phyloP scores from a whole-genome alignment of 2,329 filamentous ascomycete species.

The Fusarium mexicanum region DNA sequence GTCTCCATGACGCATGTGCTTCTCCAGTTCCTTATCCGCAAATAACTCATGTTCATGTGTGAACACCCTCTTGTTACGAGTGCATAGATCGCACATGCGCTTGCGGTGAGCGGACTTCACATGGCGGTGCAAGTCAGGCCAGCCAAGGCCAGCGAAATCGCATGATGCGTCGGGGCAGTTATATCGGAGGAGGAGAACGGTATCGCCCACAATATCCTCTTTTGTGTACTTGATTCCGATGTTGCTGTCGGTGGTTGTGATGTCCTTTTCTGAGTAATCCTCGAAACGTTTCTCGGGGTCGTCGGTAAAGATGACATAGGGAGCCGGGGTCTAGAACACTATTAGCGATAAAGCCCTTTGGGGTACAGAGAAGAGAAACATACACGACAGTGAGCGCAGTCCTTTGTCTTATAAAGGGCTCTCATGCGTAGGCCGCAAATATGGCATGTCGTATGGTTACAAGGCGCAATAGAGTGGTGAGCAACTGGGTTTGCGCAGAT shows the following conservation, averaged over 20 bases:
- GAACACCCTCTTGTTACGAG: conserved; percentile 96
- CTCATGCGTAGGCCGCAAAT: conserved; percentile 92
- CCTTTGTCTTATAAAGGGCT: conserved; percentile 94
- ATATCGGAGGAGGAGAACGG: conserved; percentile 85
- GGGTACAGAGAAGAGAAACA: conserved; percentile 43
- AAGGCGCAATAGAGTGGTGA: conserved; percentile 89
- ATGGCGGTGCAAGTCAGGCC: conserved; percentile 72
- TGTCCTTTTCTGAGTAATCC: conserved; percentile 79
- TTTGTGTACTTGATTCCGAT: conserved; percentile 93
- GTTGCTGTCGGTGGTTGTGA: conserved; percentile 81
- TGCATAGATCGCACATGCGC: conserved; percentile 90
- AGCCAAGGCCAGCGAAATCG: conserved; percentile 79
- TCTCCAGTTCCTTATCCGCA: conserved; percentile 79
- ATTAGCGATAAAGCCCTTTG: conserved; percentile 28
- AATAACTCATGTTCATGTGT: conserved; percentile 98
- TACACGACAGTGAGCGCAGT: conserved; percentile 95
- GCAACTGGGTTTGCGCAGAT: conserved; percentile 93
- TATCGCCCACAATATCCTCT: conserved; percentile 90
- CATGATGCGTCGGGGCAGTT: conserved; percentile 89
- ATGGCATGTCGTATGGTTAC: conserved; percentile 96
- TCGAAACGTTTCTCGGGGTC: conserved; percentile 83
- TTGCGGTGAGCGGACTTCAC: conserved; percentile 85
- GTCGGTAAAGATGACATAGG: conserved; percentile 92
- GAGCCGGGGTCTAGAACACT: conserved; percentile 67
- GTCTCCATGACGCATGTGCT: conserved; percentile 90